Evolutionary conservation across 2,329 filamentous ascomycete species (phyloP).

Genomic region (Lachnellula occidentalis): DNA sequence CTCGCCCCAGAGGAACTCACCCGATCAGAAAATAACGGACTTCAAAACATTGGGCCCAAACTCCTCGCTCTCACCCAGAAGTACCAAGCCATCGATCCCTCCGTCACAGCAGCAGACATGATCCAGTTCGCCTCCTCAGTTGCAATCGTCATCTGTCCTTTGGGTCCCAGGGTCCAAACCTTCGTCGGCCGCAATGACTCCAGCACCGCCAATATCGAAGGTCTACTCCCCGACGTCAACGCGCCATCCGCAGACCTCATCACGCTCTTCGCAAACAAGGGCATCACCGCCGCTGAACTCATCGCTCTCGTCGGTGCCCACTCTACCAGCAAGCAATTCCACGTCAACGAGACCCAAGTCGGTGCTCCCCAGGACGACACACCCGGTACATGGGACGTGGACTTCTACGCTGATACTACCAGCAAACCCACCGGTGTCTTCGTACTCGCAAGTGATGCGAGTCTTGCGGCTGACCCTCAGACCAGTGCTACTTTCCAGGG

Average conservation of each 20-base stretch:
- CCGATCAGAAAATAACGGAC: conserved; percentile 15
- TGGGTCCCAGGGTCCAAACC: conserved; percentile 11
- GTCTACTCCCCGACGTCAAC: conserved; percentile 4
- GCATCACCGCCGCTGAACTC: conserved; percentile 33
- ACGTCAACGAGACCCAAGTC: conserved; percentile 21
- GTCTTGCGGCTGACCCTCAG: conserved; percentile 83
- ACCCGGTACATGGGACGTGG: conserved; percentile 34
- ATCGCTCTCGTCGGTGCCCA: conserved; percentile 36
- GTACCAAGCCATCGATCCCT: neutral
- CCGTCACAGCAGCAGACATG: conserved; percentile 12
- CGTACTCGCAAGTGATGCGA: conserved; percentile 87
- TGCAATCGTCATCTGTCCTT: conserved; percentile 14
- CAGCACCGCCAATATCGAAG: neutral
- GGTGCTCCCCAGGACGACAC: conserved; percentile 32
- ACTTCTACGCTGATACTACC: conserved; percentile 33
- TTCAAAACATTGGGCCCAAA: conserved; percentile 14
- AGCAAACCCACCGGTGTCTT: conserved; percentile 37
- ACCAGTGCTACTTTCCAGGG: conserved; percentile 37
- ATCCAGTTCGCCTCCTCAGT: conserved; percentile 14
- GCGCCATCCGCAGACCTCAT: conserved; percentile 15
- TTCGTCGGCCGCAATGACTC: conserved; percentile 17
- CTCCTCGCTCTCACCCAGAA: conserved; percentile 9
- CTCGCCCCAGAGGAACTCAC: conserved; percentile 4
- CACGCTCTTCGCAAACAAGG: conserved; percentile 32
- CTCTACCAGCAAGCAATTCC: conserved; percentile 29